phyloP scores from a whole-genome alignment of 2,329 filamentous ascomycete species.

The Colletotrichum siamense region DNA sequence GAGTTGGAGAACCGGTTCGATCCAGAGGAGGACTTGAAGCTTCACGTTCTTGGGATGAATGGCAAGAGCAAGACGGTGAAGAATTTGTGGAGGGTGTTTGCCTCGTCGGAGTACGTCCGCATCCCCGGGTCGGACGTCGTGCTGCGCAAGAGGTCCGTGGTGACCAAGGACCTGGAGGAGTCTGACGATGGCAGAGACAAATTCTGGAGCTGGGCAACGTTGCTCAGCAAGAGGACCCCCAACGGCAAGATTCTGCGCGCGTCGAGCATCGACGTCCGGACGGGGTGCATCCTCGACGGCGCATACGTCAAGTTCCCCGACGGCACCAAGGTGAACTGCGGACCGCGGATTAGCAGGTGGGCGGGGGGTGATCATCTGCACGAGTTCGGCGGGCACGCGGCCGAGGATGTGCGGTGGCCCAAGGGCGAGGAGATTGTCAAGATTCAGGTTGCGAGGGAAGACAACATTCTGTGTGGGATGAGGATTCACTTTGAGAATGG shows the following conservation, averaged over 20 bases:
- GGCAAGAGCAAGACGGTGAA: constrained; percentile 37
- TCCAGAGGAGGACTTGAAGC: constrained; percentile 39
- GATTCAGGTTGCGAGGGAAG: constrained; percentile 30
- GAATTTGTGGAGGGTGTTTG: constrained; percentile 39
- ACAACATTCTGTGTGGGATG: constrained; percentile 23
- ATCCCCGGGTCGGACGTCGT: constrained; percentile 42
- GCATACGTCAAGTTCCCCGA: constrained; percentile 50
- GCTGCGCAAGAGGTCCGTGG: constrained; percentile 35
- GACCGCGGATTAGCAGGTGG: constrained; percentile 29
- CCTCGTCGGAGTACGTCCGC: constrained; percentile 33
- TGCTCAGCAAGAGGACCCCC: constrained; percentile 32
- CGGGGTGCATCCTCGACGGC: constrained; percentile 49
- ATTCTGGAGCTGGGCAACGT: constrained; percentile 34
- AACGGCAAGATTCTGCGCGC: constrained; percentile 41
- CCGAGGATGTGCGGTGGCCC: constrained; percentile 28
- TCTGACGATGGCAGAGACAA: not conserved
- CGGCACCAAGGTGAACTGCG: constrained; percentile 47
- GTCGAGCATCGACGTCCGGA: constrained; percentile 47
- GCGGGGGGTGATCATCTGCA: constrained; percentile 14
- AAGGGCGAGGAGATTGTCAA: constrained; percentile 32
- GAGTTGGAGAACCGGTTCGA: constrained; percentile 37
- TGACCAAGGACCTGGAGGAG: not conserved
- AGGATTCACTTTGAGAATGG: constrained; percentile 28
- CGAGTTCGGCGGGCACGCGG: constrained; percentile 35
- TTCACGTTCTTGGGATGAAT: constrained; percentile 44